Conservation (phyloP, 345 rosid genomes). For the Citrus hindsii region DNA sequence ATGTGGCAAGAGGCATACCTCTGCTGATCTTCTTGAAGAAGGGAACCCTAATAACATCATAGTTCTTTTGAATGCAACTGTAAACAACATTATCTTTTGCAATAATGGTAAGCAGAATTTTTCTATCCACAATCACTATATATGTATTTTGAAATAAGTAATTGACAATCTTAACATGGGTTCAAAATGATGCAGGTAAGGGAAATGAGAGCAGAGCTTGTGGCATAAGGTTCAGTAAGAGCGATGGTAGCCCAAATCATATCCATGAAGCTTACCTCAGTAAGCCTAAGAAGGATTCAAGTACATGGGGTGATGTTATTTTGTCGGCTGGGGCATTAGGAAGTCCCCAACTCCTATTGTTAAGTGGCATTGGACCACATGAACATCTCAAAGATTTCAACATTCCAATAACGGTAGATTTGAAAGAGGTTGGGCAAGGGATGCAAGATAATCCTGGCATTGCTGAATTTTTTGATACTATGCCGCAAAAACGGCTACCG, state of each 20-base stretch:
- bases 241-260: constrained; percentile 40
- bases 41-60: constrained; percentile 43
- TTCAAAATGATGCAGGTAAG: constrained; percentile 26
- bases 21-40: constrained; percentile 64
- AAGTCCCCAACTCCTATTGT: constrained; percentile 66
- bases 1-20: constrained; percentile 55
- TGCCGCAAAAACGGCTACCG: constrained; percentile 41
- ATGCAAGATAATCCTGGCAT: constrained; percentile 68
- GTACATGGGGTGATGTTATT: constrained; percentile 50
- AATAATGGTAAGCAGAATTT: constrained; percentile 22
- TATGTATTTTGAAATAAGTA: no score
- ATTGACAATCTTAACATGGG: not conserved
- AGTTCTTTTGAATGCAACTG: constrained; percentile 63
- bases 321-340: constrained; percentile 74
- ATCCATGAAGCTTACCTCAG: constrained; percentile 52
- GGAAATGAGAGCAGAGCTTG: constrained; percentile 33
- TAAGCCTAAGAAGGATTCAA: constrained; percentile 27
- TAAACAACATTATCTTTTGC: constrained; percentile 44
- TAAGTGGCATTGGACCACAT: constrained; percentile 66
- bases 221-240: constrained; percentile 58
- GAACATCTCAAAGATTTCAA: constrained; percentile 41
- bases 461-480: constrained; percentile 36
- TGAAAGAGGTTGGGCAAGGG: constrained; percentile 45
- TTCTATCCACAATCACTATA: no score
- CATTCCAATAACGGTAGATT: constrained; percentile 36